Evolutionary conservation across 2,329 filamentous ascomycete species (phyloP).

Genomic region (Pseudocercospora fuligena): DNA sequence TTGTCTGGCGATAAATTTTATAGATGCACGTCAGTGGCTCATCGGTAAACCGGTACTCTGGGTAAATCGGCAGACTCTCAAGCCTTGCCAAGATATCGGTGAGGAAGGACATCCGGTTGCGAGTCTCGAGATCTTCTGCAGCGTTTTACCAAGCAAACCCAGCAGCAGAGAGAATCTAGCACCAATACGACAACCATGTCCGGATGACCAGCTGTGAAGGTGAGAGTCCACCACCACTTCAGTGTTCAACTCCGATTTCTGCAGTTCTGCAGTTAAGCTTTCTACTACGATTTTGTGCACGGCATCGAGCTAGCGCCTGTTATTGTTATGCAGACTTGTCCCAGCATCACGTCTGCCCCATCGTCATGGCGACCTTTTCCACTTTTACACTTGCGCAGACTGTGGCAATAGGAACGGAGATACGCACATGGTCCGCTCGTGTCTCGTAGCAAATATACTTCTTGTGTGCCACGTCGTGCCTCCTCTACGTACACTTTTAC

Average conservation of each 20-base stretch:
- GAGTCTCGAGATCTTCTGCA: background rate
- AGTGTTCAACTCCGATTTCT: background rate
- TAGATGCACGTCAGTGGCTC: background rate
- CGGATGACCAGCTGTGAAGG: background rate
- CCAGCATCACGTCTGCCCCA: background rate
- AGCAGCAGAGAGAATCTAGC: background rate
- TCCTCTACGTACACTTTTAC: background rate
- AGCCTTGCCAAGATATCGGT: conserved; percentile 2
- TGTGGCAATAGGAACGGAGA: background rate
- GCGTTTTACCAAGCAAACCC: background rate
- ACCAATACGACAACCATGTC: background rate
- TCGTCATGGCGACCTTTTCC: background rate
- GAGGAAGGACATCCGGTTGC: background rate
- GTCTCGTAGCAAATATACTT: background rate
- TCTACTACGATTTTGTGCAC: background rate
- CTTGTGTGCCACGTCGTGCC: background rate
- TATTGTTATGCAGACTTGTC: background rate
- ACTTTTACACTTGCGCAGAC: background rate
- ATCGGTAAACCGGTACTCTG: background rate
- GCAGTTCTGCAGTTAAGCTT: background rate
- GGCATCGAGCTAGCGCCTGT: background rate
- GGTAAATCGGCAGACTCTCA: conserved; percentile 1
- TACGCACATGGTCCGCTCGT: background rate
- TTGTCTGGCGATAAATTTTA: background rate
- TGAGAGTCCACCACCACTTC: background rate